Evolutionary conservation across 2,329 filamentous ascomycete genomes (phyloP).

Genomic region (Apiospora malaysiana): DNA sequence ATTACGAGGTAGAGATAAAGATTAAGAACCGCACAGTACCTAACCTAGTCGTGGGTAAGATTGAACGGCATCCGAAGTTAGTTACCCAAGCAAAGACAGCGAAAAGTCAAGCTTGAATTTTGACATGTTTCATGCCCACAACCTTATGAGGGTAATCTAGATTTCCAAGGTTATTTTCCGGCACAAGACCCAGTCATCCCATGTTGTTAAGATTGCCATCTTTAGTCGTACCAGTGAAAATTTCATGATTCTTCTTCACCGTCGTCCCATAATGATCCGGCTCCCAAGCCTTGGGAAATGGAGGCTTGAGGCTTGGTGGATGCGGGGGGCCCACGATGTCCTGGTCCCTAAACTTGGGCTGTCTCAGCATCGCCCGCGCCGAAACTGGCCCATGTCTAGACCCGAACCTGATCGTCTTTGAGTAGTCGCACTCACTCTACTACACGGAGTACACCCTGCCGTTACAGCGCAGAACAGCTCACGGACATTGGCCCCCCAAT

Average conservation of each 20-base stretch:
- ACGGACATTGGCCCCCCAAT: neutral
- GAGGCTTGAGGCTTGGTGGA: neutral
- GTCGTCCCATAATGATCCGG: conserved; percentile 7
- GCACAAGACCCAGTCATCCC: neutral
- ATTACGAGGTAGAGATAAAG: too few relatives aligned
- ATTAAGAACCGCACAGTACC: neutral
- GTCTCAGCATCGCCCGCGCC: conserved; percentile 32
- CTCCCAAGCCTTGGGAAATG: neutral
- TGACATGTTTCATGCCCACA: conserved; percentile 18
- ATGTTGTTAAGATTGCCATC: neutral
- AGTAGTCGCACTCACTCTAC: too few relatives aligned
- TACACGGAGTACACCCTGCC: too few relatives aligned
- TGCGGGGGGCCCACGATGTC: conserved; percentile 14
- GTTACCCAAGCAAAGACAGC: neutral
- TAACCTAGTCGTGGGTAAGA: too few relatives aligned
- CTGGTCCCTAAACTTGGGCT: conserved; percentile 33
- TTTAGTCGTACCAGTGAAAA: too few relatives aligned
- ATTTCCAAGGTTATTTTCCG: neutral
- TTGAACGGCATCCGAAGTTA: conserved; percentile 14
- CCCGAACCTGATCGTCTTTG: conserved; percentile 28
- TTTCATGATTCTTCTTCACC: neutral
- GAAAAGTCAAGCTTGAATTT: conserved; percentile 2
- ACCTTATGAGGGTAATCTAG: conserved; percentile 15
- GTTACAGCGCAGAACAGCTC: neutral
- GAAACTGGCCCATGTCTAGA: conserved; percentile 37